A percentile compares a stretch with the other conserved stretches of the same genome.
Conservation (phyloP, 176 grass and related monocot genomes). For the Eleusine indica region DNA sequence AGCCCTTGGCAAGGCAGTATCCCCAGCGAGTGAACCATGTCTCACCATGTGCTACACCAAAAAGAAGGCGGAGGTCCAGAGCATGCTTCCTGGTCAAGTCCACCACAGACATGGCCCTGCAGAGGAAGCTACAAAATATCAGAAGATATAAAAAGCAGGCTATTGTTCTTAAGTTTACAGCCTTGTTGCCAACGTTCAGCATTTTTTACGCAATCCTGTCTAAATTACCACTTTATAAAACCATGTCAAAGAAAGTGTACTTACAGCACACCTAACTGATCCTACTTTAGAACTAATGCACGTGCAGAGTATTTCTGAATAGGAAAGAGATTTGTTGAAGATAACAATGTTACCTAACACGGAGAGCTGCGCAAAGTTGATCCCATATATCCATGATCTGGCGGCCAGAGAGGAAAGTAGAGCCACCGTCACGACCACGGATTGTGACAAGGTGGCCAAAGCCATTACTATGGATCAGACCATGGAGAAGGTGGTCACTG, state of each 20-base stretch:
- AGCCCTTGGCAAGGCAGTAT: constrained; percentile 68
- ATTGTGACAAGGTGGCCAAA: constrained; percentile 84
- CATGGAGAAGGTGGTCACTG: constrained; percentile 77
- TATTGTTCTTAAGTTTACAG: constrained; percentile 18
- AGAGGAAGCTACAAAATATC: constrained; percentile 23
- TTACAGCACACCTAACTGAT: background rate
- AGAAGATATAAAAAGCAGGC: constrained; percentile 21
- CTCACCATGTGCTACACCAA: constrained; percentile 57
- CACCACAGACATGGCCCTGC: constrained; percentile 74
- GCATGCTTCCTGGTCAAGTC: constrained; percentile 66
- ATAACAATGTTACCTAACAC: constrained; percentile 50
- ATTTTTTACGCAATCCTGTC: constrained; percentile 6
- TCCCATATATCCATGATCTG: constrained; percentile 93
- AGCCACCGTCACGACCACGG: constrained; percentile 53
- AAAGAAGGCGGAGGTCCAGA: constrained; percentile 83
- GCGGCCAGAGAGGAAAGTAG: constrained; percentile 54
- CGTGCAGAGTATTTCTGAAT: constrained; percentile 19
- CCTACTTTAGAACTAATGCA: constrained; percentile 2
- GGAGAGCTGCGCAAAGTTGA: constrained; percentile 78
- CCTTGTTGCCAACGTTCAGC: constrained; percentile 8
- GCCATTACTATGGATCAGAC: constrained; percentile 82
- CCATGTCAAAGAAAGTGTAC: background rate
- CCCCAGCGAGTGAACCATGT: constrained; percentile 95
- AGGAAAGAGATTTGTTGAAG: background rate
- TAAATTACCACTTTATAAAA: background rate